Evolutionary conservation across 371 early-diverging fungal genomes (phyloP).

Genomic region (Circinella umbellata): DNA sequence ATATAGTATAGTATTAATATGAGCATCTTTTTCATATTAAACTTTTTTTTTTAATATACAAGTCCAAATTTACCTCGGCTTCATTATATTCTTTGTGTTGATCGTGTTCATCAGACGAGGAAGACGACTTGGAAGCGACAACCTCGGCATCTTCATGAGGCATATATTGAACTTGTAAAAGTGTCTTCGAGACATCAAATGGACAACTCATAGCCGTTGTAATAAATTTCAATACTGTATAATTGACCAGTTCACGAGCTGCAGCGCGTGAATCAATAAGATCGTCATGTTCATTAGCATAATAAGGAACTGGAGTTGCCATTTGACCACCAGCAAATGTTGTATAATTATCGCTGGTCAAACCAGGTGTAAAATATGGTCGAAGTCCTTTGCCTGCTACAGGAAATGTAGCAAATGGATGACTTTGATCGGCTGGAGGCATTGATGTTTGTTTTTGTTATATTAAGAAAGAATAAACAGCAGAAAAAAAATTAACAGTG

Average conservation of each 20-base stretch:
- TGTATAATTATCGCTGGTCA: constrained; percentile 44
- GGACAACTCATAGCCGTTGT: constrained; percentile 73
- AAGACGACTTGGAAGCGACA: constrained; percentile 14
- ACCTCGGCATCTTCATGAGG: constrained; percentile 60
- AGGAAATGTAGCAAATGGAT: constrained; percentile 49
- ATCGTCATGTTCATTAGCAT: constrained; percentile 41
- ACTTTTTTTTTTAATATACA: not conserved
- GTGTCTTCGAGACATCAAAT: constrained; percentile 76
- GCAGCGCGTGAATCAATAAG: constrained; percentile 55
- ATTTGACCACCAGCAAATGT: constrained; percentile 23
- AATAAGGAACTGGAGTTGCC: constrained; percentile 27
- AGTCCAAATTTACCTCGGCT: constrained; percentile 1
- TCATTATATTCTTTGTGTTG: constrained; percentile 9
- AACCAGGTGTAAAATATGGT: constrained; percentile 53
- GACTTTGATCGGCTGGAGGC: constrained; percentile 41
- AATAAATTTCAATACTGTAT: constrained; percentile 70
- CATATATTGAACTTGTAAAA: constrained; percentile 84
- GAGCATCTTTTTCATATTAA: not conserved
- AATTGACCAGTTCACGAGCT: constrained; percentile 64
- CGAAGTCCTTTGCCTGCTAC: constrained; percentile 43
- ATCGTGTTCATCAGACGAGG: constrained; percentile 25
- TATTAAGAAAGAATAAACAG: too few species aligned
- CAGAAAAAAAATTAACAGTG: too few species aligned
- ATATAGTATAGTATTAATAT: not conserved
- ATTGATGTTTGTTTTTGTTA: not conserved